Base-by-base conservation (phyloP, 345 rosid genomes). In the Eutrema yunnanense region DNA sequence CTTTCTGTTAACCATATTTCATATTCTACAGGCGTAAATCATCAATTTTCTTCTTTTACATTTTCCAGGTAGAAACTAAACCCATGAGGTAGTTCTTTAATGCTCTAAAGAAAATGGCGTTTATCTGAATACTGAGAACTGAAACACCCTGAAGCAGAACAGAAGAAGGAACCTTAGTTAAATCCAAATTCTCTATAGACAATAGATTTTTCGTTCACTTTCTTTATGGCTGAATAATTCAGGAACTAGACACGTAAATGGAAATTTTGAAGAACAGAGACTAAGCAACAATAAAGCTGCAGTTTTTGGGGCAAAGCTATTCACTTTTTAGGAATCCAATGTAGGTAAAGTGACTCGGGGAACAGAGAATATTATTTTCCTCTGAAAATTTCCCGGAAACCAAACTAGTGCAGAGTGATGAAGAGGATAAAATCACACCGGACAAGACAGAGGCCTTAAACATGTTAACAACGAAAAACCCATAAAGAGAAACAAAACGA, bases 321-420 rank as follows among this genome's bases (percentile, higher is more conserved):
- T 13, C 29, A 69, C 74, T 69, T 75, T 75, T 54, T 16, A 47
- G 70, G 73, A 76, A 69, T 69, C 74, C 79, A 76, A 76, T 63
- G 79, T 47, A 29, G 27, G 14, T 10, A 53, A 54, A 69, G 55
- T 69, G 38, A 37, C 47, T 19, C 2, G 2, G 1, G 4, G 66
- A 61, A 7, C 33, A 9, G 26, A 37, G 29, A 74, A 10, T 19
- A 51, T 19, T 67, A 34, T 1, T 53, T 30, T 68, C 58, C 38
- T 41, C 16, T 32, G 11, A 67, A 16, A 36, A 16, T 13, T 22
- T 50, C 12, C 13, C 8, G 10, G 61, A 64, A 65, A 59, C 55
- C 30, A 74, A 66, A 58, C 64, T 57, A 44, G 36, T 14, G 38
- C 27, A 43, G 55, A 67, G 57, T 67, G 36, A 74, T 22, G 34